Evolutionary conservation across 139 green algal genomes (phyloP), one percentile per base, ranked within the genome.

Genomic region (Marvania coccoides): DNA sequence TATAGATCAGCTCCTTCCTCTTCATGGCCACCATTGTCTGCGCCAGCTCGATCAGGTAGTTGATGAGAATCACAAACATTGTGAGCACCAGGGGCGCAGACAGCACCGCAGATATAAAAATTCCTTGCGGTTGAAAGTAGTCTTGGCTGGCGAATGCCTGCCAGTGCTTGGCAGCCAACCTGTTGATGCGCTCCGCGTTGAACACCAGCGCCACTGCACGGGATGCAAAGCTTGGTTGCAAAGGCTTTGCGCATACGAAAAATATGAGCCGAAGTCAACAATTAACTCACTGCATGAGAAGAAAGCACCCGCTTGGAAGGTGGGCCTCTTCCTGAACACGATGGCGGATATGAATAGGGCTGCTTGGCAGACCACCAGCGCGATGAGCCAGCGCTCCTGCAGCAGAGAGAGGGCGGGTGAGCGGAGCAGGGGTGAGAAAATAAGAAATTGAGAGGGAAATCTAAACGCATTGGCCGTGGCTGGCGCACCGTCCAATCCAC

Each of bases 61-160:
- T 48, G 30, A 86, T 68, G 64, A 86, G 45, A 15, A 82, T 65
- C 7, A 80, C 47, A 19, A 84, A 68, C 77, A 85, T 86, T 55
- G 65, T 62, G 47, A 85, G 15, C 13, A 86, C 30, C 5, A 86
- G 67, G 0, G 79, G 79, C 0, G 60, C 76, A 2, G 76, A 84
- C 3, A 86, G 54, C 5, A 86, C 8, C 9, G 76, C 73, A 5
- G 76, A 77, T 1, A 63, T 64, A 36, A 86, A 86, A 33, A 81
- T 65, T 40, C 79, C 76, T n/a, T 80, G 56, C 2, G 47, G 24
- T 31, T 85, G 67, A 65, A 86, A 86, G 58, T 86, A 86, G 26
- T 73, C 61, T n/a, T 86, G 79, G 31, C 39, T 48, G 14, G 79
- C 42, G 64, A 86, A 86, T 3, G 12, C 31, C 35, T 62, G 39